Conservation (phyloP, 495 filamentous ascomycete genomes). For the Aspergillus haitiensis region DNA sequence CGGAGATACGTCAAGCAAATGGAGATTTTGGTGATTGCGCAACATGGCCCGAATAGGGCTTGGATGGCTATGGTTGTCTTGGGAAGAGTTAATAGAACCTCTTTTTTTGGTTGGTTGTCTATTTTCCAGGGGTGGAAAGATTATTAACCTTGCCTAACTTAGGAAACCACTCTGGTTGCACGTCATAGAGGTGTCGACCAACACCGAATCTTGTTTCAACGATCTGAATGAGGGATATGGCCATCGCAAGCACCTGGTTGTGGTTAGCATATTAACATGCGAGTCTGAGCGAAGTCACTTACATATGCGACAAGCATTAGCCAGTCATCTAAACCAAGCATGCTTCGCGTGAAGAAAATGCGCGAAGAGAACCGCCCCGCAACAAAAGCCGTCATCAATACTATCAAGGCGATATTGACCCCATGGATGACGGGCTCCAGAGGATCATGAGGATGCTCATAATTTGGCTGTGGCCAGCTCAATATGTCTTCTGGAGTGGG, state of each 20-base stretch:
- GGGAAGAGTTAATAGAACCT: not conserved
- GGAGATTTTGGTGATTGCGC: constrained; percentile 5
- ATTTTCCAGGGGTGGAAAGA: not conserved
- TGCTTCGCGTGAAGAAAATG: not conserved
- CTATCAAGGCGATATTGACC: constrained; percentile 7
- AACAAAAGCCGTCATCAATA: constrained; percentile 9
- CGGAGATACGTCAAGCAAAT: constrained; percentile 11
- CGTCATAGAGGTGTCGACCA: constrained; percentile 9
- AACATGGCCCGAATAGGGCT: constrained; percentile 8
- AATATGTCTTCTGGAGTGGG: not conserved
- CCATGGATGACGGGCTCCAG: constrained; percentile 4
- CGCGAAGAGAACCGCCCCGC: constrained; percentile 2
- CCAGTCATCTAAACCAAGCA: constrained; percentile 9
- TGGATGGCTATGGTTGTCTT: constrained; percentile 2
- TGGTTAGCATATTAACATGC: too few relatives aligned
- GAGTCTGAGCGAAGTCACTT: not conserved
- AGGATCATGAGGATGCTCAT: constrained; percentile 9
- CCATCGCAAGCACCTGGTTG: constrained; percentile 4
- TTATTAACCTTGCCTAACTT: not conserved
- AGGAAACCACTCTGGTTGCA: constrained; percentile 3
- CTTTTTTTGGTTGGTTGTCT: not conserved
- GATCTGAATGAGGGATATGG: not conserved
- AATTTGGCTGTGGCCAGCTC: constrained; percentile 4
- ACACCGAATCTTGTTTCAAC: constrained; percentile 4
- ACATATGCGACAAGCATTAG: constrained; percentile 10